Conservation (phyloP, 306 rosid species). For the Carpinus viminea region DNA sequence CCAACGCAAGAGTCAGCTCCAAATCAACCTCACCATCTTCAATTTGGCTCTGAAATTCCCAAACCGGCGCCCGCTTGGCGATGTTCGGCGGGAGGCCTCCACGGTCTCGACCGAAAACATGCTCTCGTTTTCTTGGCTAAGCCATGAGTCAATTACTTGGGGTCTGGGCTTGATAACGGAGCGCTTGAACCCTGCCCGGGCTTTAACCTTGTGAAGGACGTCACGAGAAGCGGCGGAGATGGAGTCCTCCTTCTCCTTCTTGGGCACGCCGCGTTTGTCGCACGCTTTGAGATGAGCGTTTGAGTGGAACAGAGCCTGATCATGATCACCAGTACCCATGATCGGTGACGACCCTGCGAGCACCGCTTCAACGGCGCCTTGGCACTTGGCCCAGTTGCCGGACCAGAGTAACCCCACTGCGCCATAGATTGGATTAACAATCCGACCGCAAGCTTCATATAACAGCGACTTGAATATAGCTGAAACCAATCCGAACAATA, state of each 20-base stretch:
- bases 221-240: not conserved
- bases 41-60: not conserved
- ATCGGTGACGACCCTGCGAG: constrained; percentile 40
- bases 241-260: constrained; percentile 11
- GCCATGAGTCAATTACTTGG: not conserved
- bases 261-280: constrained; percentile 51
- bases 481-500: constrained; percentile 7
- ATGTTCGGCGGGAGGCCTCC: constrained; percentile 26
- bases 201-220: constrained; percentile 1
- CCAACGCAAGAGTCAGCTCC: constrained; percentile 44
- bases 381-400: constrained; percentile 58
- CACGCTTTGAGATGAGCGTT: not conserved
- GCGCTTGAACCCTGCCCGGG: constrained; percentile 40
- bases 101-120: constrained; percentile 17
- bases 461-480: constrained; percentile 60
- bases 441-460: constrained; percentile 73
- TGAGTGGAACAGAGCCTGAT: too few species aligned
- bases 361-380: constrained; percentile 62
- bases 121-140: constrained; percentile 14
- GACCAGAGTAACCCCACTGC: constrained; percentile 55
- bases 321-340: not conserved
- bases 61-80: not conserved
- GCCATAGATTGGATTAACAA: constrained; percentile 65
- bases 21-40: constrained; percentile 23
- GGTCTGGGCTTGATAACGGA: constrained; percentile 10